These are phyloP conservation scores for Aureobasidium sp. DNA, from an alignment of 2,329 filamentous ascomycete species.

Conservation along the genomic window DNA sequence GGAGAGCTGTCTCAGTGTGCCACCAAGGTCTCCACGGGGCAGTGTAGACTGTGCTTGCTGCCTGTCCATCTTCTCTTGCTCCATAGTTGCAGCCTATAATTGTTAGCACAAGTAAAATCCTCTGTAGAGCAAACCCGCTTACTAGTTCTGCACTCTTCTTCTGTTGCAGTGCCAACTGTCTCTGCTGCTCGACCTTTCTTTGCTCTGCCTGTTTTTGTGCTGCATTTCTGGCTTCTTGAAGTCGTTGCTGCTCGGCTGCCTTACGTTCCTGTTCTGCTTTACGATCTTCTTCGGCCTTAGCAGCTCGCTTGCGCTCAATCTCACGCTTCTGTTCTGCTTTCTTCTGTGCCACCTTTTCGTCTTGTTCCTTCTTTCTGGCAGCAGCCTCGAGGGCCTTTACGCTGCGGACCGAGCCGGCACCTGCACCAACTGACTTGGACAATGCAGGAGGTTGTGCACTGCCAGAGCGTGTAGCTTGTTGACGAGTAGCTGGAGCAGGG, in stretches of 20 bases:
- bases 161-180: conserved; percentile 42
- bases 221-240: conserved; percentile 31
- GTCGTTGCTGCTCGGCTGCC: conserved; percentile 32
- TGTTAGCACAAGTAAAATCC: not conserved
- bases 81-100: conserved; percentile 26
- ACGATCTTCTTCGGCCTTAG: conserved; percentile 56
- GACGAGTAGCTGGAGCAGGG: conserved; percentile 13
- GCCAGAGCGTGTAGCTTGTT: conserved; percentile 14
- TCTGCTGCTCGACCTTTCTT: conserved; percentile 38
- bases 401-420: conserved; percentile 22
- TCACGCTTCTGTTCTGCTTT: conserved; percentile 78
- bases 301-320: conserved; percentile 67
- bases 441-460: conserved; percentile 13
- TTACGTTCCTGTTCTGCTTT: conserved; percentile 32
- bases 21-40: conserved; percentile 43
- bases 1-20: conserved; percentile 50
- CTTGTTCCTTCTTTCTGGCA: conserved; percentile 75
- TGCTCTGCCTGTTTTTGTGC: conserved; percentile 33
- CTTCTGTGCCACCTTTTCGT: conserved; percentile 70
- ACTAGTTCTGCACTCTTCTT: conserved; percentile 14
- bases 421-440: conserved; percentile 10
- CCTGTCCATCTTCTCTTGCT: conserved; percentile 23
- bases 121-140: not conserved
- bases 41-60: conserved; percentile 25
- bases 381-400: conserved; percentile 60